Conservation (phyloP, 331 rosid genomes). For the Quercus lobata region DNA sequence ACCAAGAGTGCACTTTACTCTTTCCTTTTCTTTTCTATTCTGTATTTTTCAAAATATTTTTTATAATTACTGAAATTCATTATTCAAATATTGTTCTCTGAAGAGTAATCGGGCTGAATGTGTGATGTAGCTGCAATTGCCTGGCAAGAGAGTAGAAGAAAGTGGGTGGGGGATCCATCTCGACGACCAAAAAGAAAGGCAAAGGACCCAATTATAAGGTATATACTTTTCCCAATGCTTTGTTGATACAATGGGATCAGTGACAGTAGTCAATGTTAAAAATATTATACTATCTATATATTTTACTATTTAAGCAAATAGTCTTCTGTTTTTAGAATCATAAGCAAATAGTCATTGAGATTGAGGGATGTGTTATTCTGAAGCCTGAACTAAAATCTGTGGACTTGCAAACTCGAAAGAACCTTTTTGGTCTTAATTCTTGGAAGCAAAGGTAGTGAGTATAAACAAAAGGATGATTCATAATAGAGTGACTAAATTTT, state of each 20-base stretch:
- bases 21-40: neutral
- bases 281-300: neutral
- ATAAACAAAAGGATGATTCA: too few relatives aligned
- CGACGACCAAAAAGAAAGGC: constrained; percentile 44
- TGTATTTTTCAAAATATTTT: neutral
- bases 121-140: constrained; percentile 60
- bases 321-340: neutral
- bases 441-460: too few relatives aligned
- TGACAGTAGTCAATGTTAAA: constrained; percentile 1
- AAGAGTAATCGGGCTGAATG: constrained; percentile 25
- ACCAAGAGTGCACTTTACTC: too few relatives aligned
- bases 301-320: neutral
- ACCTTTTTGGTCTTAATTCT: too few relatives aligned
- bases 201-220: constrained; percentile 88
- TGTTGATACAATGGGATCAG: neutral
- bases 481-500: too few relatives aligned
- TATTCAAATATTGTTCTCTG: neutral
- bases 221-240: constrained; percentile 4
- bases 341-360: too few relatives aligned
- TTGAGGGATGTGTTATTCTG: too few relatives aligned
- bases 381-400: too few relatives aligned
- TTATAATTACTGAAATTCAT: neutral
- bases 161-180: constrained; percentile 77
- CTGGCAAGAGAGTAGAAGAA: constrained; percentile 86
- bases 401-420: too few relatives aligned